Evolutionary conservation across 2,329 filamentous ascomycete genomes (phyloP), one percentile per base, ranked within the genome.

Genomic region (Aspergillus sp.): DNA sequence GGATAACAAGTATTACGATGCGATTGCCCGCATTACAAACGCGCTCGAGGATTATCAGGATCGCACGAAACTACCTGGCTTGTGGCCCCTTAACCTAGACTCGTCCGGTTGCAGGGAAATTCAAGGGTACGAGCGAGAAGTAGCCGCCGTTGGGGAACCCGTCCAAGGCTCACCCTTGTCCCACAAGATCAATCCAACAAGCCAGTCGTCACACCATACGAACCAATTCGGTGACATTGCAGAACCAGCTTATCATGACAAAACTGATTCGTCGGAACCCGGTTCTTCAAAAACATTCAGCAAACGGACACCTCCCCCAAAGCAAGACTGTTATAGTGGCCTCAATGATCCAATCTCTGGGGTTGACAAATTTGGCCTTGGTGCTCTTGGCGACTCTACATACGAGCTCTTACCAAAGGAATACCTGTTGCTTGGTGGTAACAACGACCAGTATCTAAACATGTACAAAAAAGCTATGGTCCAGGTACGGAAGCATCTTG

Each of bases 1-100:
- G 57, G 81, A 93, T 59, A 76, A 88, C 64, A 92, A 88, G 71
- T 97, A 96, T 75, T 97, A 96, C 70, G 93, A 96, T 75, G 92
- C 91, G 15, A 82, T 96, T 60, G 90, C 91, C 49, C 87, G 92
- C 59, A 90, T 97, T 66, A 96, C 91, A 17, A 81, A 96, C 69
- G 88, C 87, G 7, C 81, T 97, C 24, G 84, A 92, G 61, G 84
- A 88, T 52, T 86, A 88, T 76, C 91, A 96, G 75, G 84, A 86
- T 65, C 73, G 79, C 4, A 93, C 89, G 1, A 80, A 81, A 3
- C 77, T 96, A 7, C 86, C 89, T 2, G 92, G 93, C 2, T 83
- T 96, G 67, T 96, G 93, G 79, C 91, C 93, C 0, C 83, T 90
- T 62, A 79, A 79, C 40, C 76, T 97, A 12, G 91, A 96, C 74